Base-by-base conservation (phyloP, 805 yeast species). In the Yamadazyma endophytica region DNA sequence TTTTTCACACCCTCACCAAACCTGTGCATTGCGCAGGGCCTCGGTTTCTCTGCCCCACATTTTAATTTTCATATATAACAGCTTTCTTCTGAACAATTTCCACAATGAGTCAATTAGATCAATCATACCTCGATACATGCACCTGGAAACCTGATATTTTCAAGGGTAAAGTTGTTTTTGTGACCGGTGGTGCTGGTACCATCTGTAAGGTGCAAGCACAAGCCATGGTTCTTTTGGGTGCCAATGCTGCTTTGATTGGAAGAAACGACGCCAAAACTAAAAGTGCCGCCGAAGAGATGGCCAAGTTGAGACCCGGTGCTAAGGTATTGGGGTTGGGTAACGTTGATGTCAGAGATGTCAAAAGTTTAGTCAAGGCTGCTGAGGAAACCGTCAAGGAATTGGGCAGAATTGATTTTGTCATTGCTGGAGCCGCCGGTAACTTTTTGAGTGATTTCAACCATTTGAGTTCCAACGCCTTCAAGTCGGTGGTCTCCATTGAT, bases 141-240 rank as follows among this genome's bases (percentile, higher is more conserved):
- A 26, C 46, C 21, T 65, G 67, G 67, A 79, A 79, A 42, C 75
- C 79, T 1, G 82, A 73, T 42, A 47, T 87, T 23, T 88, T 88
- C 64, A 69, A 77, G 36, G 94, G 83, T 9, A 88, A 88, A 54
- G 96, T 86, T 2, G 92, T 78, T 4, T 83, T 89, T 44, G 85
- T 87, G 31, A 90, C 97, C 1, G 97, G 97, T 5, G 97, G 97
- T 9, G 92, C 97, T 2, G 97, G 97, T 9, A 78, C 95, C n/a
- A 89, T 90, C 33, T 89, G 97, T 56, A 67, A 92, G 28, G 90
- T 83, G 5, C 97, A 89, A 56, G 75, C 83, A 0, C 95, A 85
- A 53, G 95, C 95, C 0, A 42, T 90, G 59, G 82, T 87, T 3
- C 59, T 75, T 12, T 62, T 90, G 8, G 97, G 97, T 4, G 92